Conservation (phyloP, 345 rosid species). For the Bretschneidera sinensis region DNA sequence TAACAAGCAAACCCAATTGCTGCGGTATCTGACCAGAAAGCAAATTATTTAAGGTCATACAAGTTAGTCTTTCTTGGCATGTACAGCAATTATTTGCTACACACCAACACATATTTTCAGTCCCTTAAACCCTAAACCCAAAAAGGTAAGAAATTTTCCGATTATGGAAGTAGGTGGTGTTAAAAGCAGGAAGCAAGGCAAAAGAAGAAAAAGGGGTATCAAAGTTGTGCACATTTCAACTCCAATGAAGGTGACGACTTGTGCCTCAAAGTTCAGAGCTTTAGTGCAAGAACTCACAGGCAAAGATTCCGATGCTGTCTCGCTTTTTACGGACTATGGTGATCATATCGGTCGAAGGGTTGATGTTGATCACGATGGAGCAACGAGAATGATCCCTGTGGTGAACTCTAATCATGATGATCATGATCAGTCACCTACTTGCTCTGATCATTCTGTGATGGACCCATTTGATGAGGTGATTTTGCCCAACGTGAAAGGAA, state of each 20-base stretch:
- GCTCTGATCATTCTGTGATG: conserved; percentile 17
- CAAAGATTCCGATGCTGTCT: conserved; percentile 50
- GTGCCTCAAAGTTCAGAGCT: conserved; percentile 72
- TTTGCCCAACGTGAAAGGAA: conserved; percentile 18
- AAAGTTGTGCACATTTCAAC: conserved; percentile 80
- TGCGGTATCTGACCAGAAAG: conserved; percentile 70
- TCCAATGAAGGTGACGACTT: conserved; percentile 70
- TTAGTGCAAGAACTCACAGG: conserved; percentile 87
- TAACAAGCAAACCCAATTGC: conserved; percentile 59
- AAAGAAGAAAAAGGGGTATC: conserved; percentile 30
- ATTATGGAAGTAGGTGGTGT: conserved; percentile 30
- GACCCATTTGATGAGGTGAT: conserved; percentile 16
- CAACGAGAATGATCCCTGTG: not conserved
- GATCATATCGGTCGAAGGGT: too few species aligned
- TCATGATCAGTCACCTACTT: conserved; percentile 8
- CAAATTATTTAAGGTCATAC: conserved; percentile 16
- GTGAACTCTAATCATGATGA: not conserved
- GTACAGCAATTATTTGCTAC: not conserved
- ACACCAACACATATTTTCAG: not conserved
- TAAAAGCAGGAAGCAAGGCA: conserved; percentile 4
- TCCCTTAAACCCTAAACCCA: too few species aligned
- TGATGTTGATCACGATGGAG: too few species aligned
- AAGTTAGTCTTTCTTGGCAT: not conserved
- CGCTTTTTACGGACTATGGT: too few species aligned
- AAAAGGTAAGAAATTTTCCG: too few species aligned